Conservation (phyloP, 441 rosid genomes). For the Populus hybrid region DNA sequence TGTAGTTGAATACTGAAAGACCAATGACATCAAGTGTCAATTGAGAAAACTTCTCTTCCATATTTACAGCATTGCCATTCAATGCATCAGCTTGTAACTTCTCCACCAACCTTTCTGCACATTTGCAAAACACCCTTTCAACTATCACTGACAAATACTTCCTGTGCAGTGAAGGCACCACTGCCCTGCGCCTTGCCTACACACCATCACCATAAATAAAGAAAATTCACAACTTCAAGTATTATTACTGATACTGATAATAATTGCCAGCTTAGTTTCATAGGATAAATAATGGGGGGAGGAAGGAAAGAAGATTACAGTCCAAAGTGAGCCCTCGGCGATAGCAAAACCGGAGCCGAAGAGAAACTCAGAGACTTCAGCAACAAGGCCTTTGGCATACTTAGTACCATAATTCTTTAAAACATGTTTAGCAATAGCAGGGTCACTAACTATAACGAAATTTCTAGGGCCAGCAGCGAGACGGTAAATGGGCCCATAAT, state of each 20-base stretch:
- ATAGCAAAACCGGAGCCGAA: conserved; percentile 93
- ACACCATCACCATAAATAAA: conserved; percentile 7
- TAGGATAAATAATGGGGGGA: background rate
- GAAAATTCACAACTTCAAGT: background rate
- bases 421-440: conserved; percentile 85
- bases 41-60: conserved; percentile 88
- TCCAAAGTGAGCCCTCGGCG: conserved; percentile 89
- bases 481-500: conserved; percentile 82
- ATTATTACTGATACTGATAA: background rate
- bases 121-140: conserved; percentile 77
- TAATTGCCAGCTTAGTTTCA: background rate
- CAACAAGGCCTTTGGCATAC: conserved; percentile 80
- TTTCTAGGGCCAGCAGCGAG: conserved; percentile 90
- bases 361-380: conserved; percentile 87
- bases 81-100: conserved; percentile 62
- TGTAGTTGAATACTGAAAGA: conserved; percentile 72
- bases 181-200: conserved; percentile 88
- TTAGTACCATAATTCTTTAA: conserved; percentile 68
- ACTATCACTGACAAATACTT: conserved; percentile 81
- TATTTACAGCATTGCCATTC: conserved; percentile 72
- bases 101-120: conserved; percentile 89
- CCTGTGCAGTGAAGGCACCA: conserved; percentile 83
- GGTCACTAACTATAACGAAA: conserved; percentile 86
- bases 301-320: conserved; percentile 38
- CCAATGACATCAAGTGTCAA: conserved; percentile 90